Evolutionary conservation across 148 eudicot species (phyloP).

Genomic region (Vaccinium macrocarpon): DNA sequence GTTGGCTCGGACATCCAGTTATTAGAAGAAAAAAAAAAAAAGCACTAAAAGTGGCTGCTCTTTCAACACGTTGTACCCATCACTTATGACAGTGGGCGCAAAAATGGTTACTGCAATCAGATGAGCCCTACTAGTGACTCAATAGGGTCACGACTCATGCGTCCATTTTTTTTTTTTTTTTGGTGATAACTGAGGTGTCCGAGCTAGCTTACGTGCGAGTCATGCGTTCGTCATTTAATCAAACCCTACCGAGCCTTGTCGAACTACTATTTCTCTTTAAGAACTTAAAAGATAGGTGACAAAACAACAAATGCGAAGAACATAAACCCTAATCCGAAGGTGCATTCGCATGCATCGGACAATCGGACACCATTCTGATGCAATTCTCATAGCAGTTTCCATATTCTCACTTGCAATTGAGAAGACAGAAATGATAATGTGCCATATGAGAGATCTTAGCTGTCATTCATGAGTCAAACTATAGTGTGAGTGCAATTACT

Average conservation of each 20-base stretch:
- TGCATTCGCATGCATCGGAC: background rate
- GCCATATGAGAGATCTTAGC: background rate
- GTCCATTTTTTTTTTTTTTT: no score
- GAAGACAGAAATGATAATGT: background rate
- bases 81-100: no score
- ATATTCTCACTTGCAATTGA: background rate
- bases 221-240: background rate
- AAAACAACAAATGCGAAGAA: background rate
- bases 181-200: no score
- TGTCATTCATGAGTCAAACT: background rate
- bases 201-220: no score
- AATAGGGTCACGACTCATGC: no score
- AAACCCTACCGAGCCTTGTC: background rate
- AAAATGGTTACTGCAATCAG: no score
- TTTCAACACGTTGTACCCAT: background rate
- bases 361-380: background rate
- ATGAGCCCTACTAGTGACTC: no score
- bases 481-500: background rate
- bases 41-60: background rate
- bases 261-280: background rate
- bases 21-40: no score
- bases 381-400: background rate
- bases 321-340: background rate
- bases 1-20: no score
- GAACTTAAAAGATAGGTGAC: background rate